These are phyloP conservation scores for Beauveria australis DNA, from an alignment of 2,329 filamentous ascomycete species.

Conservation along the genomic window DNA sequence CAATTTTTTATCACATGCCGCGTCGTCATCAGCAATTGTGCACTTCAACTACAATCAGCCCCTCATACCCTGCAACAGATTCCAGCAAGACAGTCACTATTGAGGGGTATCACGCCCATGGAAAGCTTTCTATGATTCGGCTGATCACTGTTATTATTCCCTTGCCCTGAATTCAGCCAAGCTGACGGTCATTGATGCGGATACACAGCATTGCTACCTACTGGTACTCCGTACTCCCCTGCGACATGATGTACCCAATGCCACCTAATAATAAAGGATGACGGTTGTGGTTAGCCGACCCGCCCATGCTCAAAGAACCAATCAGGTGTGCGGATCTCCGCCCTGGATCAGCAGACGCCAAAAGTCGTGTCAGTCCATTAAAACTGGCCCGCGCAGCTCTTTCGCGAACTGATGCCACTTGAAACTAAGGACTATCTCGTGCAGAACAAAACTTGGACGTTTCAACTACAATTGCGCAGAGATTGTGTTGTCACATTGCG, in stretches of 20 bases:
- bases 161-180: no score
- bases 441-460: neutral
- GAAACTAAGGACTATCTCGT: slow-evolving; percentile 1
- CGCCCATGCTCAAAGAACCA: neutral
- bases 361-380: neutral
- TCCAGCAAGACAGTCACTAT: no score
- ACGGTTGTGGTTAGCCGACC: slow-evolving; percentile 4
- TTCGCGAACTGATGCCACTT: slow-evolving; percentile 1
- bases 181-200: no score
- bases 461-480: neutral
- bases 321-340: neutral
- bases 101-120: no score
- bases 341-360: neutral
- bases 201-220: no score
- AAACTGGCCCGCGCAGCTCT: neutral
- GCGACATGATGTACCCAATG: neutral
- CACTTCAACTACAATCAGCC: no score
- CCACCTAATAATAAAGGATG: neutral
- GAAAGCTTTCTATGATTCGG: no score
- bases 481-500: neutral
- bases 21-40: no score
- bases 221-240: no score
- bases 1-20: no score
- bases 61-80: no score
- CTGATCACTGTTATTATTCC: no score